phyloP scores from a whole-genome alignment of 1,284 basidiomycete species.

The Rhodofomes roseus region DNA sequence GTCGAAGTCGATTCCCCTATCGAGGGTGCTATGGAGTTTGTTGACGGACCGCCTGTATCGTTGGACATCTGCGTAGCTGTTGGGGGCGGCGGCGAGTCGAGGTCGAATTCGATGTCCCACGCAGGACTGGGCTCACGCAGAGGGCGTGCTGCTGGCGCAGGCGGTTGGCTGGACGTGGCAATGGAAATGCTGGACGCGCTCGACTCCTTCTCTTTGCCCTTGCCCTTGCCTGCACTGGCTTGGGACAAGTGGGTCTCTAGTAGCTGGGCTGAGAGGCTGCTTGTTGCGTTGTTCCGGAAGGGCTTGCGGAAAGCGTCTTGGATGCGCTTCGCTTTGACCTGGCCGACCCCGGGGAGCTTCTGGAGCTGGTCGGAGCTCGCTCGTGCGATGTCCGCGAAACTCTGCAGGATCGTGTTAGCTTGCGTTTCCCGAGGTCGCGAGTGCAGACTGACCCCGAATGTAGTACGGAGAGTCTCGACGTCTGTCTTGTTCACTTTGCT shows the following conservation, averaged over 20 bases:
- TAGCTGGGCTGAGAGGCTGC: constrained; percentile 34
- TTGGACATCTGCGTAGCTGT: constrained; percentile 1
- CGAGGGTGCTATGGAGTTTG: not conserved
- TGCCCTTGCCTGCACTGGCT: constrained; percentile 11
- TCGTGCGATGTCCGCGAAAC: constrained; percentile 76
- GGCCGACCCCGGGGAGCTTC: constrained; percentile 90
- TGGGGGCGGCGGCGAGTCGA: constrained; percentile 23
- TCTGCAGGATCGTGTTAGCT: constrained; percentile 41
- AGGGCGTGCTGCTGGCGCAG: constrained; percentile 1
- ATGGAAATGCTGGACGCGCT: constrained; percentile 7
- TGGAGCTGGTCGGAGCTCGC: constrained; percentile 75
- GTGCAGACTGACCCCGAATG: constrained; percentile 68
- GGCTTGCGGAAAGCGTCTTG: constrained; percentile 79
- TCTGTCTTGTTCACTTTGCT: constrained; percentile 98
- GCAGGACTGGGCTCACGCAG: constrained; percentile 27
- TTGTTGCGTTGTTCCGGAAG: constrained; percentile 62
- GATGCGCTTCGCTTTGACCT: constrained; percentile 86
- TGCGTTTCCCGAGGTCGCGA: not conserved
- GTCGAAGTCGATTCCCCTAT: not conserved
- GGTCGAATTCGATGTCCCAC: constrained; percentile 39
- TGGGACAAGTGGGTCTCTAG: constrained; percentile 7
- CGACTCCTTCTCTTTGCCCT: constrained; percentile 16
- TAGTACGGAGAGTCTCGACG: constrained; percentile 87
- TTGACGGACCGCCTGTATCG: constrained; percentile 4
- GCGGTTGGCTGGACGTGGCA: not conserved